phyloP scores from a whole-genome alignment of 257 asterid genomes.

The Solanum pennellii region DNA sequence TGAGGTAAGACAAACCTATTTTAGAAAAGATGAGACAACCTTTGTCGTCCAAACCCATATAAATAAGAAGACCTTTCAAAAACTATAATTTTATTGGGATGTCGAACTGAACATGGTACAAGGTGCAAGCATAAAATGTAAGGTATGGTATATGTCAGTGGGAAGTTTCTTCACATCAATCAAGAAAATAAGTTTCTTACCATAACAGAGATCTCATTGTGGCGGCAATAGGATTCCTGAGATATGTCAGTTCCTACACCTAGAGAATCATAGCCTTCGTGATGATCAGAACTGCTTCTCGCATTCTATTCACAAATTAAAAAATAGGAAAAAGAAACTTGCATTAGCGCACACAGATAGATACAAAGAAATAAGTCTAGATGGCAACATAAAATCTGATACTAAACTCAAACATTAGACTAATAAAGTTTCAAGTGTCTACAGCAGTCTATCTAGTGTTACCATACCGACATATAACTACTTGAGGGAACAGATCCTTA shows the following conservation, averaged over 20 bases:
- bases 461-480: background rate
- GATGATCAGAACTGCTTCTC: background rate
- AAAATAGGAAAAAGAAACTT: background rate
- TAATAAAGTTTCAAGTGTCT: background rate
- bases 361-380: background rate
- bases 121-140: too few species aligned
- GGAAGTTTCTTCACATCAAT: background rate
- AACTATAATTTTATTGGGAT: background rate
- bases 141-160: too few species aligned
- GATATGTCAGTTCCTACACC: slow-evolving; percentile 38
- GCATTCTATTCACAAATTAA: background rate
- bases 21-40: background rate
- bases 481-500: background rate
- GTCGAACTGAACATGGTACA: background rate
- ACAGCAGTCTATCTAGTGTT: background rate
- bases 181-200: slow-evolving; percentile 29
- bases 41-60: background rate
- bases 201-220: slow-evolving; percentile 73
- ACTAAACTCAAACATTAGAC: background rate
- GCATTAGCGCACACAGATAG: background rate
- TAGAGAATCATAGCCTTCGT: slow-evolving; percentile 22
- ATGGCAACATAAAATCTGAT: background rate
- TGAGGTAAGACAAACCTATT: background rate
- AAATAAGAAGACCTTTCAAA: background rate
- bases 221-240: slow-evolving; percentile 54